Conservation (phyloP, 495 filamentous ascomycete genomes). For the Copromyces sp. region DNA sequence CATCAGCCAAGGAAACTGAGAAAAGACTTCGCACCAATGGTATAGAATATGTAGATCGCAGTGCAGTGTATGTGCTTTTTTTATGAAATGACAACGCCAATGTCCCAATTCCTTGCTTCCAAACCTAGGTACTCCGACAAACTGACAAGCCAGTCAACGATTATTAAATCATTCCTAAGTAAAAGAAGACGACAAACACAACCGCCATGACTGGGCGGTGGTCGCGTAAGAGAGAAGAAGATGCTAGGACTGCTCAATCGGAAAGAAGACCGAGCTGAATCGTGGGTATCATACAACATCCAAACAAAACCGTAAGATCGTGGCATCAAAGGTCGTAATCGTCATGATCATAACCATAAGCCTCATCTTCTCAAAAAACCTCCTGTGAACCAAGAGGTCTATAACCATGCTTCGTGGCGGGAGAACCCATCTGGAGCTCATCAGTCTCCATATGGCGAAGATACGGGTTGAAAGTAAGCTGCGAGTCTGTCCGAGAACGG, state of each 20-base stretch:
- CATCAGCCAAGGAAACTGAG: neutral
- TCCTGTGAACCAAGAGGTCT: constrained; percentile 1
- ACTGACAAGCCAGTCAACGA: neutral
- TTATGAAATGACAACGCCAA: neutral
- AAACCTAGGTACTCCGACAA: neutral
- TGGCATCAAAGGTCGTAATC: neutral
- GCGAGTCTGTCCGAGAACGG: constrained; percentile 1
- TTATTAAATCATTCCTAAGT: neutral
- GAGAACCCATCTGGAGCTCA: constrained; percentile 2
- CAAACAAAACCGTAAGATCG: neutral
- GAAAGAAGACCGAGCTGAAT: neutral
- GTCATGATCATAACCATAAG: neutral
- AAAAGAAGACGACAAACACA: neutral
- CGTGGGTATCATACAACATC: neutral
- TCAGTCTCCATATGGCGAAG: neutral
- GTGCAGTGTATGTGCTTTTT: neutral
- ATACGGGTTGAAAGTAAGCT: neutral
- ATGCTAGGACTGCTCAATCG: neutral
- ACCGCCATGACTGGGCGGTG: neutral
- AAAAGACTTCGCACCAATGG: neutral
- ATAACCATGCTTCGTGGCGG: neutral
- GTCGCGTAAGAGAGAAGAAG: neutral
- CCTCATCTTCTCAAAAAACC: neutral
- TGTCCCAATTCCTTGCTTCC: neutral
- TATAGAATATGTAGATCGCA: neutral